Evolutionary conservation across 2,329 filamentous ascomycete species (phyloP), one percentile per base, ranked within the genome.

Genomic region (Thelonectria olida): DNA sequence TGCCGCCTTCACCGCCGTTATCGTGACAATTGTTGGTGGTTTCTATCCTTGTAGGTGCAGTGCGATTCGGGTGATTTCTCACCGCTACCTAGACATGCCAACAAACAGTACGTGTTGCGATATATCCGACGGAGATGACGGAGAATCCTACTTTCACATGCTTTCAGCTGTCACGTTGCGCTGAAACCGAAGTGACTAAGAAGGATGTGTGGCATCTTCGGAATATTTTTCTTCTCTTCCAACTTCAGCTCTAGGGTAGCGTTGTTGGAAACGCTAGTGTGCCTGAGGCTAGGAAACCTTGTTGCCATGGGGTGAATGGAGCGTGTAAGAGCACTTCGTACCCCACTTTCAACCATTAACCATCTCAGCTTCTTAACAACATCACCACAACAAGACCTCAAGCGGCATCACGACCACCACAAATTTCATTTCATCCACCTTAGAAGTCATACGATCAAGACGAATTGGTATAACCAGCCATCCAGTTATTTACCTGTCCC

Each of bases 1-100:
- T 36, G 31, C 34, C 25, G 17, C n/a, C 49, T 20, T 58, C 55
- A 58, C 55, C 55, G 55, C 56, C 23, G 50, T 47, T 12, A 53
- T 31, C 38, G 25, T 27, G n/a, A 53, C 31, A 41, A 20, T 42
- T 58, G 34, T 28, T 45, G 47, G 45, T 17, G 42, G 12, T 15
- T 27, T 15, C 31, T 15, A 34, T 15, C 31, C 31, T 34, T 34
- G 31, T 7, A 10, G 12, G 31, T 34, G 31, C 31, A n/a, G 31
- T 34, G 13, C 15, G 31, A 34, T 31, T 31, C 12, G 19, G 19
- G n/a, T 12, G 20, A 19, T 50, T 44, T 42, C 25, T 42, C 56
- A 54, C 56, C 50, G 44, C 42, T 27, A n/a, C n/a, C n/a, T n/a
- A n/a, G n/a, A n/a, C n/a, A n/a, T n/a, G n/a, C n/a, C n/a, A n/a